A percentile compares a stretch with the other conserved stretches of the same genome.
Evolutionary conservation across 2,329 filamentous ascomycete species (phyloP).

Genomic region (Pyrenophora graminea): DNA sequence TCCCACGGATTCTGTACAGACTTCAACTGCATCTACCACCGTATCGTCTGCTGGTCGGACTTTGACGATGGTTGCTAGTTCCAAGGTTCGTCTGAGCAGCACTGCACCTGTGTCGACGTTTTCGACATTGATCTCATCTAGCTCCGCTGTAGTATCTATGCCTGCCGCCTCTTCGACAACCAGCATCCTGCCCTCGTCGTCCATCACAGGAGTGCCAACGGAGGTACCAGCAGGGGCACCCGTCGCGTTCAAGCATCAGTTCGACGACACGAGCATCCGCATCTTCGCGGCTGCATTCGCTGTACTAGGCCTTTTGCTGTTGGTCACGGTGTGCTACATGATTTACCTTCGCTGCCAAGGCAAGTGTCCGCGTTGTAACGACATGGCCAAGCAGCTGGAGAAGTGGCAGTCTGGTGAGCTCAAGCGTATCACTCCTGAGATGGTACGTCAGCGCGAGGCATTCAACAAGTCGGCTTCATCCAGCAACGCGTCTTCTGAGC

Average conservation of each 20-base stretch:
- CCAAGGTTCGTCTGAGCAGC: neutral
- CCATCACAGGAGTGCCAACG: neutral
- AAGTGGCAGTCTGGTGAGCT: conserved; percentile 17
- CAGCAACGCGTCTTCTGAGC: neutral
- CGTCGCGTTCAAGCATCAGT: neutral
- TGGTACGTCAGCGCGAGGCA: conserved; percentile 8
- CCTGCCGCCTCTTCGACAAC: neutral
- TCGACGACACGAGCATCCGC: conserved; percentile 8
- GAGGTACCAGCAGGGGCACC: no score
- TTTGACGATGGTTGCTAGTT: neutral
- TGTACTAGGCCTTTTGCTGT: conserved; percentile 1
- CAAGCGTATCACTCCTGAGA: conserved; percentile 10
- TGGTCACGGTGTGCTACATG: conserved; percentile 4
- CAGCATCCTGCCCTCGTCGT: neutral
- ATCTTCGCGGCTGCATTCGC: conserved; percentile 3
- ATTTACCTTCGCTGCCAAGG: conserved; percentile 11
- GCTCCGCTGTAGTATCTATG: neutral
- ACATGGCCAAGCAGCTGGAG: conserved; percentile 3
- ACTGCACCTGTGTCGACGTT: neutral
- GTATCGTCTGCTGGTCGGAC: neutral
- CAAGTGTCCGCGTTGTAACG: conserved; percentile 11
- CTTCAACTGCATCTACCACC: neutral
- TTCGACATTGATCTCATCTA: neutral
- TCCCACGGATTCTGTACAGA: neutral
- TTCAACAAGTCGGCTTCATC: neutral